phyloP scores from a whole-genome alignment of 345 rosid genomes.

The Aurinia saxatilis region DNA sequence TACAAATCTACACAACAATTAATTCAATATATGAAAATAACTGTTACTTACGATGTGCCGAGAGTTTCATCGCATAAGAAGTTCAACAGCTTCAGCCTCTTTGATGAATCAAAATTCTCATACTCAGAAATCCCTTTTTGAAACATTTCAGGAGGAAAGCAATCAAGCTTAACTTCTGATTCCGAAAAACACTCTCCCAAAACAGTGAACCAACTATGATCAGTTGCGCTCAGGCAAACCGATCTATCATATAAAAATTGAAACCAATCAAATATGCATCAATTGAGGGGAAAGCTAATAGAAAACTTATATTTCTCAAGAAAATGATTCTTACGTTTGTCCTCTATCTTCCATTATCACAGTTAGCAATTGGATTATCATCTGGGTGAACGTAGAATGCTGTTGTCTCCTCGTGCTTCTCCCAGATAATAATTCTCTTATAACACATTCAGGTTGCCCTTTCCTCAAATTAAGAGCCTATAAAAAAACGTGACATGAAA shows the following conservation, averaged over 20 bases:
- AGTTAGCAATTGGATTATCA: constrained; percentile 49
- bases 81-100: constrained; percentile 51
- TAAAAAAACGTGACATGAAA: constrained; percentile 5
- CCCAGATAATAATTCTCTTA: constrained; percentile 53
- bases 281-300: background rate
- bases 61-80: constrained; percentile 66
- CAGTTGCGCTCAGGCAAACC: constrained; percentile 36
- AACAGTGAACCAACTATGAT: constrained; percentile 51
- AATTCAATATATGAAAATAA: background rate
- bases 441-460: constrained; percentile 61
- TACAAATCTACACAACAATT: background rate
- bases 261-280: constrained; percentile 6
- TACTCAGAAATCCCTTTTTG: constrained; percentile 34
- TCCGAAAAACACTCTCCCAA: constrained; percentile 38
- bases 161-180: constrained; percentile 30
- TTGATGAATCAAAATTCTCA: constrained; percentile 30
- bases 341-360: constrained; percentile 45
- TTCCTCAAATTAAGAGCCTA: constrained; percentile 66
- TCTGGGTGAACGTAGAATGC: constrained; percentile 42
- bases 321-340: constrained; percentile 38
- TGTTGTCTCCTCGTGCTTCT: constrained; percentile 43
- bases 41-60: constrained; percentile 46
- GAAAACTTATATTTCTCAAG: background rate
- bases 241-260: constrained; percentile 32
- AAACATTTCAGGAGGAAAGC: constrained; percentile 34